These are phyloP conservation scores for Dipteronia sinensis DNA, from an alignment of 345 rosid species.

Conservation along the genomic window DNA sequence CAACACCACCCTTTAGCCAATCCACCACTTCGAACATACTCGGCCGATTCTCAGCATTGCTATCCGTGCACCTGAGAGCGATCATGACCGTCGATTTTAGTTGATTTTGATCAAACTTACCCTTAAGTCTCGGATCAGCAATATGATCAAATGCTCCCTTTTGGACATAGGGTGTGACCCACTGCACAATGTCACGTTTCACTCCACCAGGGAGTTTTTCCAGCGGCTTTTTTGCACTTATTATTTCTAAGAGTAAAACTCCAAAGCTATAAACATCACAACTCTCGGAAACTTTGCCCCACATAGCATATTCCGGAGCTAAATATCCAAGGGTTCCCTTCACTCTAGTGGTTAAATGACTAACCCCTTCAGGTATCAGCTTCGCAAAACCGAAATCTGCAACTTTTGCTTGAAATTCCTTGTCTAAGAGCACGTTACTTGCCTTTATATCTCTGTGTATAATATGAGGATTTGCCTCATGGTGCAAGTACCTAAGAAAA, in stretches of 20 bases:
- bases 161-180: constrained; percentile 56
- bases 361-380: constrained; percentile 62
- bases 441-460: constrained; percentile 76
- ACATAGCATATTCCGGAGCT: constrained; percentile 85
- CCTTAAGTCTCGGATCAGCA: constrained; percentile 54
- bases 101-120: constrained; percentile 41
- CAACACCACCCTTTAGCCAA: constrained; percentile 44
- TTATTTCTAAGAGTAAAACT: constrained; percentile 54
- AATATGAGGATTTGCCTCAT: constrained; percentile 65
- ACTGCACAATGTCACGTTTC: constrained; percentile 59
- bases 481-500: constrained; percentile 56
- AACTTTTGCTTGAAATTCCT: constrained; percentile 57
- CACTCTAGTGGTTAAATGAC: constrained; percentile 65
- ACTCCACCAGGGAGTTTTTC: constrained; percentile 59
- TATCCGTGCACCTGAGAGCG: constrained; percentile 51
- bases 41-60: constrained; percentile 53
- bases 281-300: constrained; percentile 69
- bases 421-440: constrained; percentile 61
- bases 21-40: constrained; percentile 57
- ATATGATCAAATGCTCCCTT: constrained; percentile 54
- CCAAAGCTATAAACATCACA: constrained; percentile 80
- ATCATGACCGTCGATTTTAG: constrained; percentile 38
- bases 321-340: constrained; percentile 70
- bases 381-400: constrained; percentile 80
- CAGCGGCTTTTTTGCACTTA: constrained; percentile 57